Conservation (phyloP, 2,329 filamentous ascomycete species). For the Trematosphaeria pertusa region DNA sequence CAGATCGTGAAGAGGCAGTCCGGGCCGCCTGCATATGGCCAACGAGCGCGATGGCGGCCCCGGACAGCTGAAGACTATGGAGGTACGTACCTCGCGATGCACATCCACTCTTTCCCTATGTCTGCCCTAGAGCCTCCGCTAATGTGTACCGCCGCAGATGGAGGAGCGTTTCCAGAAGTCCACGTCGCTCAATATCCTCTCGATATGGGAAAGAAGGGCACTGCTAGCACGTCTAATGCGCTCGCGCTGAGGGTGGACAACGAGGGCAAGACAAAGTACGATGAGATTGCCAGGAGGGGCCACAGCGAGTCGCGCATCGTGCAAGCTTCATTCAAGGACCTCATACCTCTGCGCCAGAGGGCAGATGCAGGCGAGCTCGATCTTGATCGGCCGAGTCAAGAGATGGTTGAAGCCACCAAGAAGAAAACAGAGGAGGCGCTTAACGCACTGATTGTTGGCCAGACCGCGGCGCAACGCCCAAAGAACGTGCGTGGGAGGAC, state of each 20-base stretch:
- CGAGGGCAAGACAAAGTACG: slow-evolving; percentile 94
- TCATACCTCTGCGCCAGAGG: slow-evolving; percentile 91
- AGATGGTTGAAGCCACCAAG: slow-evolving; percentile 82
- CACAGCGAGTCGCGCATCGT: slow-evolving; percentile 85
- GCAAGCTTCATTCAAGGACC: slow-evolving; percentile 94
- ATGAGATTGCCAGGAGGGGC: slow-evolving; percentile 89
- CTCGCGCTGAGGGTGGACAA: slow-evolving; percentile 90
- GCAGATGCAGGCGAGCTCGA: slow-evolving; percentile 93
- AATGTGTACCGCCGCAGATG: no score
- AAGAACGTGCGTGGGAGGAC: slow-evolving; percentile 89
- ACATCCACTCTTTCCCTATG: no score
- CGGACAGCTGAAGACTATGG: slow-evolving; percentile 89
- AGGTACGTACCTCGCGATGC: no score
- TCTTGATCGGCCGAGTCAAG: slow-evolving; percentile 81
- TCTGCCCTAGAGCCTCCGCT: no score
- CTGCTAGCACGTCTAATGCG: slow-evolving; percentile 72
- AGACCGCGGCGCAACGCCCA: slow-evolving; percentile 90
- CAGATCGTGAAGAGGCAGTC: slow-evolving; percentile 75
- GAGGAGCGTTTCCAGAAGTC: slow-evolving; percentile 93
- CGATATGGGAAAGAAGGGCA: slow-evolving; percentile 85
- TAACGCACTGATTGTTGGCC: slow-evolving; percentile 80
- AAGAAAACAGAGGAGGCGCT: slow-evolving; percentile 89
- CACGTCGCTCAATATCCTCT: slow-evolving; percentile 94
- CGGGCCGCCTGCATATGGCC: slow-evolving; percentile 87
- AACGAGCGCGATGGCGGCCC: slow-evolving; percentile 89